Conservation (phyloP, 495 filamentous ascomycete genomes). For the Xylaria intraflava region DNA sequence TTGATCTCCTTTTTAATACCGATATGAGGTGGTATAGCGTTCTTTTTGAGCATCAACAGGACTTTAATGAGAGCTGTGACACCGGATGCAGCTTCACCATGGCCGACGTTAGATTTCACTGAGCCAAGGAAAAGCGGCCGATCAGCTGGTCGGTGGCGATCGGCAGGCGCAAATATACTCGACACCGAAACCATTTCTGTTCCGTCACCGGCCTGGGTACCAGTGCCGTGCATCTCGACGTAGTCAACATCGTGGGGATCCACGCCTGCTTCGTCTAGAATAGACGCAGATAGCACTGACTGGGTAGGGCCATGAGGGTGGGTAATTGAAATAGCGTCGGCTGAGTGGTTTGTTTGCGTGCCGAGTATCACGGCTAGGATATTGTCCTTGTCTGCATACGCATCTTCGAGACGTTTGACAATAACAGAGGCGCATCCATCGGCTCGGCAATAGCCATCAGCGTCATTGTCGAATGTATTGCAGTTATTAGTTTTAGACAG, state of each 20-base stretch:
- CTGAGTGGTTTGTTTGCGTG: constrained; percentile 68
- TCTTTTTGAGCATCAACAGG: constrained; percentile 79
- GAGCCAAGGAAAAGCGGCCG: constrained; percentile 76
- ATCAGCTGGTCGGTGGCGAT: constrained; percentile 55
- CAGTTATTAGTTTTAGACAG: constrained; percentile 73
- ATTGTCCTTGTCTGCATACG: constrained; percentile 64
- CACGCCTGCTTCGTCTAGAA: constrained; percentile 62
- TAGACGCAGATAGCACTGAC: constrained; percentile 57
- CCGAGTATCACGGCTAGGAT: constrained; percentile 63
- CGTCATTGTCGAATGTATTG: constrained; percentile 70
- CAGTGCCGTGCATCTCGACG: constrained; percentile 87
- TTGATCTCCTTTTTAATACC: constrained; percentile 83
- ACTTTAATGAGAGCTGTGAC: constrained; percentile 78
- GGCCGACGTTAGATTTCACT: constrained; percentile 83
- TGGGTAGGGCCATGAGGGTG: constrained; percentile 72
- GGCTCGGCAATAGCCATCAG: constrained; percentile 72
- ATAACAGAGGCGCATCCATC: constrained; percentile 67
- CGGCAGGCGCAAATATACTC: constrained; percentile 70
- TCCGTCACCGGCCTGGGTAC: constrained; percentile 75
- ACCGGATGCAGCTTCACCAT: constrained; percentile 84
- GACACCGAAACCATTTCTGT: constrained; percentile 75
- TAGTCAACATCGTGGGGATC: constrained; percentile 72
- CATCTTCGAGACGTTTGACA: constrained; percentile 70
- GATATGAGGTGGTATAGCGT: constrained; percentile 74
- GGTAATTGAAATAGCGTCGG: constrained; percentile 74